Evolutionary conservation across 2,329 filamentous ascomycete species (phyloP), one percentile per base, ranked within the genome.

Genomic region (Plectosphaerella cucumerina): DNA sequence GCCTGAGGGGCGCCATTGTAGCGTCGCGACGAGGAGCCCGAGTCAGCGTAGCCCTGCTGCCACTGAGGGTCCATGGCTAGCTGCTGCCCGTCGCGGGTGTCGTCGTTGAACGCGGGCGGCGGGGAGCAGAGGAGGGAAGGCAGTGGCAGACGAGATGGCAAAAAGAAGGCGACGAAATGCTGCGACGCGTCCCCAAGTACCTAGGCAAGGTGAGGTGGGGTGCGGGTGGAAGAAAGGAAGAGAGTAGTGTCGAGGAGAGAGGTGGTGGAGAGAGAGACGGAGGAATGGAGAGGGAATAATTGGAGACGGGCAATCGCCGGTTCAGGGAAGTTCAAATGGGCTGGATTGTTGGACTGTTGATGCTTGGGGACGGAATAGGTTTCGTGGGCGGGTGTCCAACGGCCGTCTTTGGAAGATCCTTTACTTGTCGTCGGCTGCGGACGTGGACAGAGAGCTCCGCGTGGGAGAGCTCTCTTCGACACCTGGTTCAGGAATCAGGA

Each of bases 31-130:
- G 80, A 78, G 64, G 76, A 78, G 63, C 78, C 70, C 66, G 84
- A 74, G 69, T 88, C 85, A 67, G 80, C 72, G 70, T 89, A 89
- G 57, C 78, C 69, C 72, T 85, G 82, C 75, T 86, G 73, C 72
- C 62, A 60, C 58, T 62, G 66, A 50, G 69, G 70, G 66, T 80
- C 76, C 76, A 80, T 80, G 63, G 65, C 63, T n/a, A n/a, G n/a
- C n/a, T n/a, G n/a, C n/a, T 31, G 26, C 26, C 26, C 26, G 26
- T 31, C 26, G 26, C 26, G 26, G 26, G 26, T 31, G 26, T 31
- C 26, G 26, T 31, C 26, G 9, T 8, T 11, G 9, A 31, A 31
- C 26, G 12, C 26, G 26, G 26, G 12, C 26, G 26, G 12, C 26
- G 26, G 26, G 26, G 35, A 17, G 18, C 35, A 39, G 35, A 33